Base-by-base conservation (phyloP, 495 filamentous ascomycete genomes). In the Polyplosphaeria fusca region DNA sequence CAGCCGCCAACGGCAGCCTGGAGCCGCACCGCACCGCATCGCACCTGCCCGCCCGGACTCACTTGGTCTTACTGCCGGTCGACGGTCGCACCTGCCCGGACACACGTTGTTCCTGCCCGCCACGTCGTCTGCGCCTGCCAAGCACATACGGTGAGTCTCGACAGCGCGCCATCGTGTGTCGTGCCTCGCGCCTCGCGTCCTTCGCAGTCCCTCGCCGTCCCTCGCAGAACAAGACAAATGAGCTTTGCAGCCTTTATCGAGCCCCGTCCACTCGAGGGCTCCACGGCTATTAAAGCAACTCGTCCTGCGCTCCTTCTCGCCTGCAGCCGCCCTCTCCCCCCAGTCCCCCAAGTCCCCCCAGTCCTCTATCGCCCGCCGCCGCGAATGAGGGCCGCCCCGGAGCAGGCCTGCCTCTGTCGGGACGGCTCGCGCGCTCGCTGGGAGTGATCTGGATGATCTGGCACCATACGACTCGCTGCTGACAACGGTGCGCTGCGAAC, bases 401-500 rank as follows among this genome's bases (percentile, higher is more conserved):
- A 5, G 27, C 22, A 24, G 14, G 22, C 48, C 53, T 47, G 16
- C 40, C 25, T n/a, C 25, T 2, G 35, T 46, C 58, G 58, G 58
- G 50, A 61, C 58, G 58, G 58, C 50, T 30, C 58, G 56, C 48
- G 43, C 43, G 42, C 42, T 48, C 41, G 47, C 13, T 35, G 7
- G 4, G 19, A 35, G 24, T 48, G 46, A 47, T 56, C 49, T 26
- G 26, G 55, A 50, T 64, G 55, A 55, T 64, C 61, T 64, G 61
- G 61, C 61, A 64, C 61, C 55, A 60, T 38, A 48, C 32, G 55
- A 45, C 25, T 42, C 22, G 37, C 22, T 52, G 59, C 53, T 56
- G 53, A 41, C 43, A 57, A 57, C 47, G 46, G 60, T 20, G 23
- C 35, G 20, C 61, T 64, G 61, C 61, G 61, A 64, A 64, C 61